A percentile compares a stretch with the other conserved stretches of the same genome.
These are phyloP conservation scores for Talaromyces sp. DNA, from an alignment of 2,329 filamentous ascomycete genomes.

Conservation along the genomic window DNA sequence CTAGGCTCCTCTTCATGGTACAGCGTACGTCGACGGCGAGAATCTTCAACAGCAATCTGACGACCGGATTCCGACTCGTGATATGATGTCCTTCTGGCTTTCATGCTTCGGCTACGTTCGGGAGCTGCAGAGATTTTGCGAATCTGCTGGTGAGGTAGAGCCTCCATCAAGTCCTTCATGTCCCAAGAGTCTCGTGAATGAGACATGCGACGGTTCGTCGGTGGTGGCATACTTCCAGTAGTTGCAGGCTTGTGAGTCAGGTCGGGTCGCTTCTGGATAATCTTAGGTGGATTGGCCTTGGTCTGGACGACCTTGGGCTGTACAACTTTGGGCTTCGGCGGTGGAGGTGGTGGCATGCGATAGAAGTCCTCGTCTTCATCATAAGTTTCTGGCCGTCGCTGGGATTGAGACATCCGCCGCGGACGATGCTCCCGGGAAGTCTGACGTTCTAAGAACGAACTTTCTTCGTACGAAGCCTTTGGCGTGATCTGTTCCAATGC, in stretches of 20 bases:
- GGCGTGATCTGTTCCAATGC: conserved; percentile 33
- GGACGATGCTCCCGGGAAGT: conserved; percentile 30
- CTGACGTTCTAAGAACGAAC: conserved; percentile 28
- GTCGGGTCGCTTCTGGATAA: conserved; percentile 37
- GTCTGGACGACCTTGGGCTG: conserved; percentile 10
- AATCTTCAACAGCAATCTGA: conserved; percentile 34
- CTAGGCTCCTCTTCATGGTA: conserved; percentile 29
- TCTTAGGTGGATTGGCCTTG: conserved; percentile 28
- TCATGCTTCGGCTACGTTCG: conserved; percentile 35
- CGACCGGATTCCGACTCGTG: conserved; percentile 31
- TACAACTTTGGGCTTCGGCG: conserved; percentile 20
- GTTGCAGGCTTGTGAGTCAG: conserved; percentile 32
- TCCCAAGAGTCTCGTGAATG: conserved; percentile 29
- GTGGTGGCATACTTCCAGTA: conserved; percentile 27
- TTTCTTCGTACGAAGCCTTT: conserved; percentile 30
- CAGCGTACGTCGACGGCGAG: conserved; percentile 32
- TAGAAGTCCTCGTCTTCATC: conserved; percentile 42
- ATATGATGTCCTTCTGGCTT: conserved; percentile 31
- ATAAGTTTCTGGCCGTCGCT: conserved; percentile 19
- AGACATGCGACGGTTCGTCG: conserved; percentile 29
- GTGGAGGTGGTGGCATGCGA: conserved; percentile 42
- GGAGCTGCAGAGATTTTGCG: conserved; percentile 30
- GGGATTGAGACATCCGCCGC: conserved; percentile 27
- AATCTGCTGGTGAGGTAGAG: conserved; percentile 31
- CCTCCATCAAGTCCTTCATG: conserved; percentile 32